Evolutionary conservation across 495 filamentous ascomycete species (phyloP).

Genomic region (Penicilliopsis zonata): DNA sequence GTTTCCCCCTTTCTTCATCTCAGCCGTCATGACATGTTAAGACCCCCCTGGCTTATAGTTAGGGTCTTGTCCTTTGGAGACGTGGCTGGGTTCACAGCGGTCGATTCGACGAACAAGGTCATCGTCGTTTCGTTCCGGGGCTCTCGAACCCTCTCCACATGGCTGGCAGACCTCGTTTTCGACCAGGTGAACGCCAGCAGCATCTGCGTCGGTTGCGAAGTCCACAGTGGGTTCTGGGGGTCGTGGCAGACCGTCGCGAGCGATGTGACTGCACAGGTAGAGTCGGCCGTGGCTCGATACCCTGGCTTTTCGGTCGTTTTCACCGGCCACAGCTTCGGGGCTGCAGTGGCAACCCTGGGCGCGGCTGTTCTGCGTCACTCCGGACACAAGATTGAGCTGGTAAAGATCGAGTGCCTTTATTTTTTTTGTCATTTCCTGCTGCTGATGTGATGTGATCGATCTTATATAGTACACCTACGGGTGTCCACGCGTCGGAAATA

Average conservation of each 20-base stretch:
- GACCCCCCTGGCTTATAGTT: too few relatives aligned
- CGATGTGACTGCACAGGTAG: conserved; percentile 24
- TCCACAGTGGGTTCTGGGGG: conserved; percentile 42
- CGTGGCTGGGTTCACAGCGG: conserved; percentile 56
- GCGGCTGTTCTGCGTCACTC: conserved; percentile 43
- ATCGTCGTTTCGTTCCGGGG: conserved; percentile 66
- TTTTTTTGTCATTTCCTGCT: too few relatives aligned
- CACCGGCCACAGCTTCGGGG: conserved; percentile 62
- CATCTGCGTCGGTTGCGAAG: conserved; percentile 34
- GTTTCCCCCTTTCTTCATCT: conserved; percentile 1
- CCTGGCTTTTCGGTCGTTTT: conserved; percentile 41
- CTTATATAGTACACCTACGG: conserved; percentile 51
- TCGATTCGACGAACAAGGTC: conserved; percentile 45
- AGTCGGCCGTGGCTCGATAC: conserved; percentile 22
- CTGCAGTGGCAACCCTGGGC: conserved; percentile 48
- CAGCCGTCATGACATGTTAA: too few relatives aligned
- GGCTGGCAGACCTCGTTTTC: conserved; percentile 49
- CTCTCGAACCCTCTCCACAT: conserved; percentile 48
- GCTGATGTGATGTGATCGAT: too few relatives aligned
- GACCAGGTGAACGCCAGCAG: conserved; percentile 13
- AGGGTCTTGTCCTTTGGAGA: conserved; percentile 33
- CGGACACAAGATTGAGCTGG: conserved; percentile 24
- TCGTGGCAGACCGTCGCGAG: conserved; percentile 37
- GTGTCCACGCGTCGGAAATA: conserved; percentile 54
- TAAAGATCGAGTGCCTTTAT: too few relatives aligned